phyloP scores from a whole-genome alignment of 495 filamentous ascomycete genomes.

The Copromyces sp. region DNA sequence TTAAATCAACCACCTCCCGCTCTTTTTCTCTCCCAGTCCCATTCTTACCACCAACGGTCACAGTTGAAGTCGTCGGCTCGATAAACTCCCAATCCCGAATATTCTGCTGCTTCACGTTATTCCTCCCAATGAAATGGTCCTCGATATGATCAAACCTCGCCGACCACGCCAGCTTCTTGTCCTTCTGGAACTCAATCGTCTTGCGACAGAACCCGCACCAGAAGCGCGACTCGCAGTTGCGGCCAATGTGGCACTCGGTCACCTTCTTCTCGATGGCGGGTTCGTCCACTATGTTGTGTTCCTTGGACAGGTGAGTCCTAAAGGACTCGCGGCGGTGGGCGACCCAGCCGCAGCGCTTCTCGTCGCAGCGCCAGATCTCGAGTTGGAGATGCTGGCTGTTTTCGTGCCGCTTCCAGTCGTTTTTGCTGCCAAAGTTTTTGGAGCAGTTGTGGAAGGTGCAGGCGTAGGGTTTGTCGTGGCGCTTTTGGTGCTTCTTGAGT shows the following conservation, averaged over 20 bases:
- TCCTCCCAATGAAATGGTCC: conserved; percentile 52
- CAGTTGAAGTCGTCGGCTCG: conserved; percentile 3
- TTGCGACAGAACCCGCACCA: conserved; percentile 84
- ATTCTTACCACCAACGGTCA: background rate
- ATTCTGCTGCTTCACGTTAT: conserved; percentile 14
- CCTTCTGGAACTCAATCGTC: conserved; percentile 45
- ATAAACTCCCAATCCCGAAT: conserved; percentile 30
- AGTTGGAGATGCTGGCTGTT: conserved; percentile 72
- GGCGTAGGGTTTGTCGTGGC: conserved; percentile 78
- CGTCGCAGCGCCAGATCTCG: conserved; percentile 68
- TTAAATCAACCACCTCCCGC: background rate
- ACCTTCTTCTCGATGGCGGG: conserved; percentile 36
- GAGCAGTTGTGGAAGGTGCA: conserved; percentile 69
- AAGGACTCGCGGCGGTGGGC: conserved; percentile 55
- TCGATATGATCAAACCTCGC: conserved; percentile 86
- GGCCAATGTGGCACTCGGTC: conserved; percentile 50
- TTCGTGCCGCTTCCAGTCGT: conserved; percentile 96
- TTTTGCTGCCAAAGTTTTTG: conserved; percentile 82
- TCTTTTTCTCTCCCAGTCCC: background rate
- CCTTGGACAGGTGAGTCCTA: conserved; percentile 45
- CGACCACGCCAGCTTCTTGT: conserved; percentile 51
- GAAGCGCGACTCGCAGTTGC: conserved; percentile 59
- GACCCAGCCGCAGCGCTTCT: conserved; percentile 43
- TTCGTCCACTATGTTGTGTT: conserved; percentile 38
- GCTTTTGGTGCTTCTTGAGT: conserved; percentile 82